phyloP scores from a whole-genome alignment of 2,329 filamentous ascomycete species.

The Neurospora sp. region DNA sequence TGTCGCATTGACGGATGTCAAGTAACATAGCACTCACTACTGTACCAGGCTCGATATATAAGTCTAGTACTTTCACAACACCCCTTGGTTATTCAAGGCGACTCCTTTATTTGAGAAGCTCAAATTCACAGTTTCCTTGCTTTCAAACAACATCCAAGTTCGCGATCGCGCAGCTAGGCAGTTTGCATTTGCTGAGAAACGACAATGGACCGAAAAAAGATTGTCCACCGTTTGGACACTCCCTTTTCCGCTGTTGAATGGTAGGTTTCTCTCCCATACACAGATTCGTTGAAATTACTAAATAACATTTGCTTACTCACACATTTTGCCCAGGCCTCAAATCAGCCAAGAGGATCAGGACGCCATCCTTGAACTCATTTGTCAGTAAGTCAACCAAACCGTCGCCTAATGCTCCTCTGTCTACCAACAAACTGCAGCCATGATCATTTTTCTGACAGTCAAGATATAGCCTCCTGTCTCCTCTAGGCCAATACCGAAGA shows the following conservation, averaged over 20 bases:
- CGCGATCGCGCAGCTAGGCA: neutral
- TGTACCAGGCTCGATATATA: neutral
- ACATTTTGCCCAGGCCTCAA: constrained; percentile 42
- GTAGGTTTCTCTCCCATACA: constrained; percentile 28
- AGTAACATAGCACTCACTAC: neutral
- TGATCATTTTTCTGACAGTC: constrained; percentile 1
- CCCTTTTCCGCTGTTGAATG: constrained; percentile 47
- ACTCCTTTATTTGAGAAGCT: neutral
- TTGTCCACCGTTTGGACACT: constrained; percentile 38
- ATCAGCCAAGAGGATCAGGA: constrained; percentile 49
- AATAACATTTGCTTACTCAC: neutral
- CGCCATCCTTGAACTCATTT: constrained; percentile 55
- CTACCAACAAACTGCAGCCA: neutral
- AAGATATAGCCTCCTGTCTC: constrained; percentile 44
- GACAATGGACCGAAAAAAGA: constrained; percentile 44
- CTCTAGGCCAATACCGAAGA: constrained; percentile 52
- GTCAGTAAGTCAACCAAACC: constrained; percentile 38
- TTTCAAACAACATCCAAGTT: neutral
- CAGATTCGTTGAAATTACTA: constrained; percentile 10
- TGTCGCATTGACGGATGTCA: neutral
- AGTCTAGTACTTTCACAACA: neutral
- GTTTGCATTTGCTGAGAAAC: neutral
- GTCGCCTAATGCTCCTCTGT: neutral
- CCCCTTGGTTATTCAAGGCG: neutral
- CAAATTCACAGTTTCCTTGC: neutral